A percentile compares a stretch with the other conserved stretches of the same genome.
phyloP scores from a whole-genome alignment of 192 early-diverging fungal genomes.

The Gryganskiella cystojenkinii region DNA sequence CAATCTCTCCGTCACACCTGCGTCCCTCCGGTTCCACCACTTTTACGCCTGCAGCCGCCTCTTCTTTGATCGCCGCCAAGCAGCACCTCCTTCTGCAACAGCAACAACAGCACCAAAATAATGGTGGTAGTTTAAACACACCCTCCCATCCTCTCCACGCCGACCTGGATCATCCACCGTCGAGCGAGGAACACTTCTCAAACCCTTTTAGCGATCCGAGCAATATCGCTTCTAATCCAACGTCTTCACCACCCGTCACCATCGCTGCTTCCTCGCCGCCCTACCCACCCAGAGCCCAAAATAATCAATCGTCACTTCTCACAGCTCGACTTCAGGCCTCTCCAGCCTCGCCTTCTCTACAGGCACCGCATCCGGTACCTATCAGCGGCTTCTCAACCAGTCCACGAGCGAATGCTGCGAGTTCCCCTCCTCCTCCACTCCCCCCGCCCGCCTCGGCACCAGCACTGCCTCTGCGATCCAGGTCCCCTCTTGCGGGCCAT shows the following conservation, averaged over 20 bases:
- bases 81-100: slow-evolving; percentile 22
- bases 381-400: slow-evolving; percentile 5
- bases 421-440: slow-evolving; percentile 37
- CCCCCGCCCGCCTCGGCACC: slow-evolving; percentile 11
- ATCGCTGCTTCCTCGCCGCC: slow-evolving; percentile 10
- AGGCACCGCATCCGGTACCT: slow-evolving; percentile 26
- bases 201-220: slow-evolving; percentile 39
- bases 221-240: slow-evolving; percentile 9
- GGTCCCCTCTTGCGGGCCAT: slow-evolving; percentile 37
- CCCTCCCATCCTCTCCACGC: too few relatives aligned
- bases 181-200: neutral
- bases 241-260: neutral
- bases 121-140: too few relatives aligned
- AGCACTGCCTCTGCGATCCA: slow-evolving; percentile 34
- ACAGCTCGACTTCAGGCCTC: slow-evolving; percentile 33
- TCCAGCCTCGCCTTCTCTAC: slow-evolving; percentile 23
- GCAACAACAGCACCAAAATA: slow-evolving; percentile 9
- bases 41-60: slow-evolving; percentile 26
- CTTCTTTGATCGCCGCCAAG: slow-evolving; percentile 28
- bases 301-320: slow-evolving; percentile 33
- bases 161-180: neutral
- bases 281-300: slow-evolving; percentile 18
- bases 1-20: slow-evolving; percentile 30
- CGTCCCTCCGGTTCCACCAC: slow-evolving; percentile 31
- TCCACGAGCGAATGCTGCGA: slow-evolving; percentile 9